Conservation (phyloP, 495 filamentous ascomycete species). For the Aspergillus steynii region DNA sequence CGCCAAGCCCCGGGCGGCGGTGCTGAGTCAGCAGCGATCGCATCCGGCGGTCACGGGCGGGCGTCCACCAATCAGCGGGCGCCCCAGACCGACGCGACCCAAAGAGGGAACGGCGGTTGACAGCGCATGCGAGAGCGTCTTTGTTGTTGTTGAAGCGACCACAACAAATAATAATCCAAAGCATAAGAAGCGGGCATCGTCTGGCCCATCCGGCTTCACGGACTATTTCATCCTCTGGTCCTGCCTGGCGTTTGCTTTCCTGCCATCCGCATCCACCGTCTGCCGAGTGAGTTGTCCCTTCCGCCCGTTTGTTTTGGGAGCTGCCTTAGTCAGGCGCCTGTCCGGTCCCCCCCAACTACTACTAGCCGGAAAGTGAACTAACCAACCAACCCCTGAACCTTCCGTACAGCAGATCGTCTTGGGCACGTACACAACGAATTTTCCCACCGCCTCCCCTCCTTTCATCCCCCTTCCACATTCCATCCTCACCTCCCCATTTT, state of each 20-base stretch:
- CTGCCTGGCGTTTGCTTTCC: too few species aligned
- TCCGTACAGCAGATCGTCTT: slow-evolving; percentile 25
- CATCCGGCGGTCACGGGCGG: slow-evolving; percentile 18
- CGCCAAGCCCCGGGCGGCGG: slow-evolving; percentile 14
- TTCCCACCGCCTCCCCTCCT: slow-evolving; percentile 14
- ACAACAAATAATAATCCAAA: neutral
- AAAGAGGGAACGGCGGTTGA: slow-evolving; percentile 21
- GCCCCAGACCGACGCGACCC: slow-evolving; percentile 36
- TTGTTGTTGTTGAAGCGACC: neutral
- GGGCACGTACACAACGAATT: slow-evolving; percentile 9
- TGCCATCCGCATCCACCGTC: too few species aligned
- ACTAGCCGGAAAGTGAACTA: neutral
- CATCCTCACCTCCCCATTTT: slow-evolving; percentile 4
- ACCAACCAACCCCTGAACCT: slow-evolving; percentile 24
- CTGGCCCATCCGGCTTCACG: neutral
- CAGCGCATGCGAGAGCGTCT: slow-evolving; percentile 19
- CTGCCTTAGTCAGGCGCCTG: too few species aligned
- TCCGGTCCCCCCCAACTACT: neutral
- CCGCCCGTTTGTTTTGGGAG: neutral
- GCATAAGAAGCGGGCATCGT: too few species aligned
- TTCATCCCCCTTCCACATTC: slow-evolving; percentile 21
- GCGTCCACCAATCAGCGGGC: slow-evolving; percentile 33
- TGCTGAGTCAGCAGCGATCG: slow-evolving; percentile 27
- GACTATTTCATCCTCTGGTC: too few species aligned
- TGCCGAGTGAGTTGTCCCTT: neutral